Percentiles rank a stretch among this genome's conserved stretches.
phyloP scores from a whole-genome alignment of 495 filamentous ascomycete species.

The Podospora sp. region DNA sequence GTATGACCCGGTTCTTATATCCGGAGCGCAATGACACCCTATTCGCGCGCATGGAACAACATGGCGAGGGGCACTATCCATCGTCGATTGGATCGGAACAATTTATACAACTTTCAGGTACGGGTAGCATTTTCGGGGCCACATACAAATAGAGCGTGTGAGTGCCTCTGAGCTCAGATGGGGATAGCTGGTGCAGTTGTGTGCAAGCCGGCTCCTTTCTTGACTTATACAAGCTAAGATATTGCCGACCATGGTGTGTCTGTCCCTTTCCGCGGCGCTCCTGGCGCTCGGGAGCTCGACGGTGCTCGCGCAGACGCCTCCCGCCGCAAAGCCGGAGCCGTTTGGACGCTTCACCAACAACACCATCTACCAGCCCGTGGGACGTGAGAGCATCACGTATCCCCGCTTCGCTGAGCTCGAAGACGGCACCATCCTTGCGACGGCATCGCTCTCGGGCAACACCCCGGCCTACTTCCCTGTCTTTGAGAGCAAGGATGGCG shows the following conservation, averaged over 20 bases:
- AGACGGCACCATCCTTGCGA: slow-evolving; percentile 59
- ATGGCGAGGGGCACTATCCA: not conserved
- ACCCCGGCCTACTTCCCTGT: slow-evolving; percentile 66
- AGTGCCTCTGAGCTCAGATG: not conserved
- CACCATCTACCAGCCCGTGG: slow-evolving; percentile 48
- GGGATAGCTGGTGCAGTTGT: not conserved
- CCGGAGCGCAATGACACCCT: not conserved
- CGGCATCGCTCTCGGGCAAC: slow-evolving; percentile 57
- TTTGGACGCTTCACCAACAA: slow-evolving; percentile 35
- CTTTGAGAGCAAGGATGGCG: slow-evolving; percentile 62
- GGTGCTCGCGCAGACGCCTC: not conserved
- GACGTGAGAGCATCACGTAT: slow-evolving; percentile 48
- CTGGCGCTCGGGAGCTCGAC: not conserved
- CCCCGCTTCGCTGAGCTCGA: slow-evolving; percentile 54
- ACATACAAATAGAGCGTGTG: not conserved
- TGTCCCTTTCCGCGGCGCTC: not conserved
- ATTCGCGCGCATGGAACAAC: not conserved
- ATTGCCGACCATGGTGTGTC: not conserved
- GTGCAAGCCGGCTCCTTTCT: not conserved
- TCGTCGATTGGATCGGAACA: not conserved
- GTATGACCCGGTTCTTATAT: not conserved
- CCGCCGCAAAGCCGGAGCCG: slow-evolving; percentile 4
- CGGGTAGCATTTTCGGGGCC: not conserved
- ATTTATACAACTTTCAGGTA: not conserved
- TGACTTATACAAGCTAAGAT: not conserved